Base-by-base conservation (phyloP, 176 grass and related monocot species). In the Cenchrus fungigraminus region DNA sequence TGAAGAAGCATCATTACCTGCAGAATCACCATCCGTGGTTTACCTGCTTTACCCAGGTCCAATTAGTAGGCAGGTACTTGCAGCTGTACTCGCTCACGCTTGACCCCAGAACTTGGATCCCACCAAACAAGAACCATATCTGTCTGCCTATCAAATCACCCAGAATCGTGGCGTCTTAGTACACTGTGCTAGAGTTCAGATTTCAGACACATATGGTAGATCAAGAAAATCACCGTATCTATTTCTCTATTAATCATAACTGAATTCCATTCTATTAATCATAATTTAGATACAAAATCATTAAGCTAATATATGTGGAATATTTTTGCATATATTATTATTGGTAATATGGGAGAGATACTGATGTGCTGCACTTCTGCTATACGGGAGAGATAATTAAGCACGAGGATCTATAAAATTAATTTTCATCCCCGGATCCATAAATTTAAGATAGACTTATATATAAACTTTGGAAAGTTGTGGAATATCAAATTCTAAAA, bases 51-150 rank as follows among this genome's bases (percentile, higher is more conserved):
- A 2, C 69, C 79, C 22, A 7, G 37, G 7, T 74, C 68, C 31
- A 54, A 16, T 53, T 37, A 69, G 14, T 59, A 17, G 44, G 44
- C 52, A 70, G 83, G 42, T 66, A 25, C 73, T 67, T 37, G 53
- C 16, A 17, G 12, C 8, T 83, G 73, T 20, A 31, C 54, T 55
- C 8, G 75, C 1, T 31, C 22, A 43, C 40, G 34, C 40, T 56
- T 88, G 81, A 57, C 74, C 81, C 22, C 50, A 79, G 37, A 69
- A 68, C 28, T 79, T 84, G 68, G 13, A 79, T 65, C 49, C n/a
- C 53, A 43, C 60, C 12, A n/a, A 20, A 42, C 54, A 56, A 75
- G 76, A 68, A 80, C 83, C 68, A 60, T 57, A 57, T 54, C 44
- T 32, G 32, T 52, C 16, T 71, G 1, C 71, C 29, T 20, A 28